These are phyloP conservation scores for Cicer bijugum DNA, from an alignment of 306 rosid genomes.

Conservation along the genomic window DNA sequence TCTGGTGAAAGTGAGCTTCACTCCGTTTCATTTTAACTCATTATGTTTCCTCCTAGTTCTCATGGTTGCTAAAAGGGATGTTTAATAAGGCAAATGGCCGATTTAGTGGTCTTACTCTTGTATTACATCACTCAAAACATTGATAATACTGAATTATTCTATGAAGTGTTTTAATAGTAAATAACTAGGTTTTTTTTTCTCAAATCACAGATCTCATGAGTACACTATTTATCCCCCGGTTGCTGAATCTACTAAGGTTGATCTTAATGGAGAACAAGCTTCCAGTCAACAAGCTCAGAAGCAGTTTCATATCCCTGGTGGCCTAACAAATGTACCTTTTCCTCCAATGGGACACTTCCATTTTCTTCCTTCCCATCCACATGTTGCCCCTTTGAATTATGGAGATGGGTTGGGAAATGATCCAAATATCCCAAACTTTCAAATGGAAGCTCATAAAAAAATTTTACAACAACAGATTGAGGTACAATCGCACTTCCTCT, in stretches of 20 bases:
- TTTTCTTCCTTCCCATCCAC: slow-evolving; percentile 57
- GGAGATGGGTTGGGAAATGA: slow-evolving; percentile 54
- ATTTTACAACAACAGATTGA: slow-evolving; percentile 66
- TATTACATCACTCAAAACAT: background rate
- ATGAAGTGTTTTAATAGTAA: slow-evolving; percentile 3
- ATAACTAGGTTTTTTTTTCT: slow-evolving; percentile 22
- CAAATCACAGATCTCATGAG: slow-evolving; percentile 66
- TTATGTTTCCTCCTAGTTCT: background rate
- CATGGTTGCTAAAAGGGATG: slow-evolving; percentile 16
- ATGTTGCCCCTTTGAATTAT: slow-evolving; percentile 43
- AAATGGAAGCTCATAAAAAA: slow-evolving; percentile 66
- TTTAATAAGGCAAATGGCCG: slow-evolving; percentile 14
- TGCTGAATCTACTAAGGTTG: slow-evolving; percentile 48
- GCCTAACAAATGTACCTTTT: slow-evolving; percentile 55
- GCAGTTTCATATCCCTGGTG: slow-evolving; percentile 56
- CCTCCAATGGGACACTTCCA: slow-evolving; percentile 53
- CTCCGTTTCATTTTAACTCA: slow-evolving; percentile 20
- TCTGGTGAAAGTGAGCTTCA: slow-evolving; percentile 6
- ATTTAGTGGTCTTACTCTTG: slow-evolving; percentile 11
- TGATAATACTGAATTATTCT: slow-evolving; percentile 34
- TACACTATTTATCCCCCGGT: slow-evolving; percentile 57
- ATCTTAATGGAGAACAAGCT: slow-evolving; percentile 55
- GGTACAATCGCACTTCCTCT: slow-evolving; percentile 52
- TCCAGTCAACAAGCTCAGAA: slow-evolving; percentile 52
- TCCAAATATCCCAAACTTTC: slow-evolving; percentile 51